A percentile compares a stretch with the other conserved stretches of the same genome.
These are phyloP conservation scores for Xylaria acuta DNA, from an alignment of 495 filamentous ascomycete species.

Conservation along the genomic window DNA sequence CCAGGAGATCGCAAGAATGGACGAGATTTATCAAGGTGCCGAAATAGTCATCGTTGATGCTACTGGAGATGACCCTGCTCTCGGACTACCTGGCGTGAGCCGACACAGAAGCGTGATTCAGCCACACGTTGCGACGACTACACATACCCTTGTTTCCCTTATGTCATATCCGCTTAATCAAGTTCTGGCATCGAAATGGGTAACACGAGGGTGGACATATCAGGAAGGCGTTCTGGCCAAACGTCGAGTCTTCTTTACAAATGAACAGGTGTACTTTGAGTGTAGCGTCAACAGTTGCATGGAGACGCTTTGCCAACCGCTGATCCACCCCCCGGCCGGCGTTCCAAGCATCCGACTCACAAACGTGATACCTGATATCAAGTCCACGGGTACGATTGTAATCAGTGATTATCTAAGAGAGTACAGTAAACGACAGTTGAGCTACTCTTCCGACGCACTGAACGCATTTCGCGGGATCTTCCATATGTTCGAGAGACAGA, in stretches of 20 bases:
- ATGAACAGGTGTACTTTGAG: slow-evolving; percentile 32
- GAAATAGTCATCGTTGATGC: slow-evolving; percentile 37
- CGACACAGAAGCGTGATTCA: background rate
- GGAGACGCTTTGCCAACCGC: background rate
- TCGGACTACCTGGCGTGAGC: slow-evolving; percentile 37
- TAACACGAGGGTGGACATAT: slow-evolving; percentile 44
- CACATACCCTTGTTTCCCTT: background rate
- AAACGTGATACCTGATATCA: background rate
- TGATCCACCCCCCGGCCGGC: background rate
- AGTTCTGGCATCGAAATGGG: slow-evolving; percentile 30
- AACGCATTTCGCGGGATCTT: background rate
- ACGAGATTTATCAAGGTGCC: slow-evolving; percentile 33
- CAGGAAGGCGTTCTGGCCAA: slow-evolving; percentile 41
- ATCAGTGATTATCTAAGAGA: background rate
- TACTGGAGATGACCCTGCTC: slow-evolving; percentile 28
- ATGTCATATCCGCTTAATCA: background rate
- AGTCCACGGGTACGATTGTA: background rate
- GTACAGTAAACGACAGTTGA: background rate
- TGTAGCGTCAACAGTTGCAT: background rate
- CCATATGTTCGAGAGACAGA: background rate
- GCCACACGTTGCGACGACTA: background rate
- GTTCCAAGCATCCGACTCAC: background rate
- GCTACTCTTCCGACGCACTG: background rate
- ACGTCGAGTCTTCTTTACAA: slow-evolving; percentile 39
- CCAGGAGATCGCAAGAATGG: slow-evolving; percentile 37